These are phyloP conservation scores for Echinochloa phyllopogon DNA, from an alignment of 176 grass and related monocot genomes.

Conservation along the genomic window DNA sequence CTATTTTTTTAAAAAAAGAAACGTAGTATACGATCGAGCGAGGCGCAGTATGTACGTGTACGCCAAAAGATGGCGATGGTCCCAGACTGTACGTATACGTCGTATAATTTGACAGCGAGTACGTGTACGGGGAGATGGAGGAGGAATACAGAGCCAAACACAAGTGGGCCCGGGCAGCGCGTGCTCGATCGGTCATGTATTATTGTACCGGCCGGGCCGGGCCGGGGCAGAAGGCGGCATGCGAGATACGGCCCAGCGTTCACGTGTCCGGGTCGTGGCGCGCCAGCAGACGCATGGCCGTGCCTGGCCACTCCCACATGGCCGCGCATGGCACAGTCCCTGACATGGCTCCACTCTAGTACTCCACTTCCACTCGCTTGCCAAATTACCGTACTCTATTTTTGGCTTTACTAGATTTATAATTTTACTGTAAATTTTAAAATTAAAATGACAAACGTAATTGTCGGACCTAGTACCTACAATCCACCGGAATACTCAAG, in stretches of 20 bases:
- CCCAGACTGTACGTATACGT: background rate
- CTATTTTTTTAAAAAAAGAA: too few species aligned
- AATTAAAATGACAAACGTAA: too few species aligned
- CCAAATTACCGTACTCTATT: too few species aligned
- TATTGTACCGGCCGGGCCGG: background rate
- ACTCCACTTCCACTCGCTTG: too few species aligned
- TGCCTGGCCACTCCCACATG: too few species aligned
- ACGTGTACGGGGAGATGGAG: constrained; percentile 10
- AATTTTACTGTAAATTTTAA: too few species aligned
- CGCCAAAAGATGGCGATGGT: background rate
- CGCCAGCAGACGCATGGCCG: background rate
- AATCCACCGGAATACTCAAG: too few species aligned
- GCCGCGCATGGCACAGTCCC: too few species aligned
- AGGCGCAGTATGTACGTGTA: background rate
- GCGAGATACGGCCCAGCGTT: background rate
- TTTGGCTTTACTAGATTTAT: too few species aligned
- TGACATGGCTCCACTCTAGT: too few species aligned
- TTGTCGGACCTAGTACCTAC: too few species aligned
- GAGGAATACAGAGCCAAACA: background rate
- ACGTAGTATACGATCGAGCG: background rate
- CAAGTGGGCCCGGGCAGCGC: background rate
- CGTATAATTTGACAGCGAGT: background rate
- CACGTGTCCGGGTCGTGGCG: constrained; percentile 8
- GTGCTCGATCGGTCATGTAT: background rate
- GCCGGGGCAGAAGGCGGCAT: background rate